Evolutionary conservation across 192 early-diverging fungal genomes (phyloP), one percentile per base, ranked within the genome.

Genomic region (Coemansia sp.): DNA sequence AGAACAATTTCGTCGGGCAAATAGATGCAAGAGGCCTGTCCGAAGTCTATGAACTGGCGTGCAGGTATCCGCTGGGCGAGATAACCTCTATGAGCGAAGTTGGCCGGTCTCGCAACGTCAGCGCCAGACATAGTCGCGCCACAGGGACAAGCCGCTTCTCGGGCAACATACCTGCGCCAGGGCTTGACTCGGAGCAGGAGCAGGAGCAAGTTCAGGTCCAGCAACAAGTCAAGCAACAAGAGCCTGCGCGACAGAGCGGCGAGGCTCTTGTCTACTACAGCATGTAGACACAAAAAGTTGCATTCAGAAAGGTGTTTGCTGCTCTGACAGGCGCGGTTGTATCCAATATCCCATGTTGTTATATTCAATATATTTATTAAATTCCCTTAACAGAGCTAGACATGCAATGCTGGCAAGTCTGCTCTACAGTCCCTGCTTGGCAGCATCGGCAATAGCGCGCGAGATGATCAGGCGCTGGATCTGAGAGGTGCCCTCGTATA

Each of bases 401-500:
- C 20, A 47, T 4, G 53, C 10, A 4, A 4, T 0, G 19, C 45
- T 19, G 45, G 7, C 45, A n/a, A 47, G 20, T 14, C 45, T 12
- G 25, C 10, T 15, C 56, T 70, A 68, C 45, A 67, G 35, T 1
- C 22, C 61, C 46, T 82, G 70, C 67, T 73, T 76, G 54, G 81
- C 75, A 10, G 59, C 57, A 32, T 96, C 93, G 45, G 94, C 87
- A 29, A 98, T 62, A 27, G 86, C 77, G 54, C 93, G 90, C 45
- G 93, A 94, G 77, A 96, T 94, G 62, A 98, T 92, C 46, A 96
- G 70, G 43, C 96, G 88, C 76, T 98, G 96, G 74, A 98, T 93
- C 85, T 98, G 94, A 24, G 90, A 92, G 4, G 96, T 98, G 61
- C 96, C 96, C 79, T 98, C 96, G 67, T 98, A 98, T 62, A 98